Conservation (phyloP, 768 basidiomycete species). For the Boletus insuetus region DNA sequence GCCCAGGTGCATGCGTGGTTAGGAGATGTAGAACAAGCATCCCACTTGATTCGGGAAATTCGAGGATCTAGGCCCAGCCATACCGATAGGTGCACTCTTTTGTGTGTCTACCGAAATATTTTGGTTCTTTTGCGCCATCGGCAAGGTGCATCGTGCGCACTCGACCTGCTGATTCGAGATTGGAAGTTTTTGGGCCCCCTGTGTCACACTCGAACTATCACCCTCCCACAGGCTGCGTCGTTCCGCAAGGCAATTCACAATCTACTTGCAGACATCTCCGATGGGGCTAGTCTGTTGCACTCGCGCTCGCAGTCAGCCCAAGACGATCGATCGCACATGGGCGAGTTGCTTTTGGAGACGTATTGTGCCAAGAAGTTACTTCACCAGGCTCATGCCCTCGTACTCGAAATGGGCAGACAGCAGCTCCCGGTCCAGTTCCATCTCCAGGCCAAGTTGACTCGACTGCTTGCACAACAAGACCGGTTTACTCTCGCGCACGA, state of each 20-base stretch:
- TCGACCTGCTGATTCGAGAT: slow-evolving; percentile 41
- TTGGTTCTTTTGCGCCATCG: slow-evolving; percentile 35
- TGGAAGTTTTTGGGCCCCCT: slow-evolving; percentile 34
- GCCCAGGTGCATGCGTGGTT: slow-evolving; percentile 36
- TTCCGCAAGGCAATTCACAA: slow-evolving; percentile 30
- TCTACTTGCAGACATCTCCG: slow-evolving; percentile 30
- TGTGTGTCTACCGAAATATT: slow-evolving; percentile 37
- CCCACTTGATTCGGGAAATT: slow-evolving; percentile 26
- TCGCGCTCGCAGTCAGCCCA: slow-evolving; percentile 23
- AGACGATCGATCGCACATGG: slow-evolving; percentile 30
- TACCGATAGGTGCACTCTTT: slow-evolving; percentile 21
- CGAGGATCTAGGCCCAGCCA: slow-evolving; percentile 17
- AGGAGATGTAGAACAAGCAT: slow-evolving; percentile 37
- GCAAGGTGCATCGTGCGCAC: slow-evolving; percentile 30
- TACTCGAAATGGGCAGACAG: slow-evolving; percentile 40
- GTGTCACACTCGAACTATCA: slow-evolving; percentile 5
- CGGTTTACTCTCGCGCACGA: slow-evolving; percentile 42
- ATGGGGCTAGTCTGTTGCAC: slow-evolving; percentile 30
- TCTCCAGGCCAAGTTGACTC: slow-evolving; percentile 38
- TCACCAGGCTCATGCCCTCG: slow-evolving; percentile 40
- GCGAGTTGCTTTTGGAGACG: slow-evolving; percentile 42
- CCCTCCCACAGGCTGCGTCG: slow-evolving; percentile 14
- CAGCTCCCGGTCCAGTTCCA: slow-evolving; percentile 27
- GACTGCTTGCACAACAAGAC: slow-evolving; percentile 41
- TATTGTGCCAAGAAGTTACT: slow-evolving; percentile 33